Evolutionary conservation across 2,329 filamentous ascomycete species (phyloP), one percentile per base, ranked within the genome.

Genomic region (Diplodia corticola): DNA sequence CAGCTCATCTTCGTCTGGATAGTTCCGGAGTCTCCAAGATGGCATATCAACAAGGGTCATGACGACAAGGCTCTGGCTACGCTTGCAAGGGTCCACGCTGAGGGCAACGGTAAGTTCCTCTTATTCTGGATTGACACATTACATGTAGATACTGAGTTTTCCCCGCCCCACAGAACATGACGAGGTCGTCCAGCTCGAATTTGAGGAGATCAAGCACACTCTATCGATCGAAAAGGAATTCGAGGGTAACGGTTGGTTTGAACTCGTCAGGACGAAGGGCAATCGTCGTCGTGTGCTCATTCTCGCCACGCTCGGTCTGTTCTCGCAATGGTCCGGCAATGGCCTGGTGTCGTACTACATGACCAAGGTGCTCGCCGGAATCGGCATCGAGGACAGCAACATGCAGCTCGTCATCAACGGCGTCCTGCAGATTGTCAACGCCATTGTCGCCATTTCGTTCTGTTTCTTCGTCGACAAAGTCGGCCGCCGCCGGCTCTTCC

Each of bases 251-350:
- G 85, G 82, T 68, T 90, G 88, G 74, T 68, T 84, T 17, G 86
- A 89, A 72, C 88, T 90, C 70, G 70, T 90, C 70, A 79, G 78
- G 69, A 90, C 88, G 28, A 83, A 80, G 71, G 87, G 88, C 30
- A 90, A 91, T 79, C 82, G 86, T 63, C 87, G 87, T 80, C 82
- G 88, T 12, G 79, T 91, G 51, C 80, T 84, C 55, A 84, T 90
- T 65, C 80, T 89, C 49, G 75, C 89, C 49, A 88, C 86, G 0
- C 81, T 90, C 20, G 88, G 87, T 71, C 77, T 90, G 70, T 88
- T 90, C 72, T 89, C 86, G 1, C 88, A 90, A 76, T 90, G 88
- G 78, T 87, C 84, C 63, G 88, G 88, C 51, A 90, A 90, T 72
- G 87, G 86, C 20, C 78, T 90, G 1, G 86, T 90, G 72, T 87